Percentiles rank a stretch among this genome's conserved stretches.
Evolutionary conservation across 805 yeast species (phyloP).

Genomic region (Pichia californica): DNA sequence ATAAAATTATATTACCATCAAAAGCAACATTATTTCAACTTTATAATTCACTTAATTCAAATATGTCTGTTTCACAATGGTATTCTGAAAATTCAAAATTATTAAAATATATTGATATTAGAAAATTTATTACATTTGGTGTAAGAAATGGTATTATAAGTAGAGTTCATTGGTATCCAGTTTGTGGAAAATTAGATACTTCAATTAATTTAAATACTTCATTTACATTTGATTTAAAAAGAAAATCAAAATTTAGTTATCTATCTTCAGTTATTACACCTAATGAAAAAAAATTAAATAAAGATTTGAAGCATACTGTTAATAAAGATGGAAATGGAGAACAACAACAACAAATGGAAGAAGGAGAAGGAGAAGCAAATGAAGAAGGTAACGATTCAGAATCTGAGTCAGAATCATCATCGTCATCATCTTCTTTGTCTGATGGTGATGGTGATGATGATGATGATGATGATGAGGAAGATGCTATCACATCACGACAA

Average conservation of each 20-base stretch:
- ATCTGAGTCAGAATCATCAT: background rate
- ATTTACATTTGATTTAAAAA: too few species aligned
- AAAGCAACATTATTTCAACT: constrained; percentile 63
- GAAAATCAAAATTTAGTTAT: background rate
- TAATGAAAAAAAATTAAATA: background rate
- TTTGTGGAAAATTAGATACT: constrained; percentile 37
- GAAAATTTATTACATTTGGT: constrained; percentile 86
- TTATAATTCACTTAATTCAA: constrained; percentile 73
- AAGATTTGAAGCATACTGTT: too few species aligned
- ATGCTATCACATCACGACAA: background rate
- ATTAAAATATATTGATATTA: constrained; percentile 64
- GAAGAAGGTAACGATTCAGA: background rate
- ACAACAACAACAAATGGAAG: too few species aligned
- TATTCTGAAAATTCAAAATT: constrained; percentile 54
- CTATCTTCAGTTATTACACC: background rate
- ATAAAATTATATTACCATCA: constrained; percentile 42
- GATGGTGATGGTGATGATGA: background rate
- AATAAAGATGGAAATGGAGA: too few species aligned
- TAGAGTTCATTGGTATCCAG: constrained; percentile 72
- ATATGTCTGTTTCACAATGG: constrained; percentile 77
- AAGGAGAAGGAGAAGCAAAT: too few species aligned
- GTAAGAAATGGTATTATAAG: constrained; percentile 74
- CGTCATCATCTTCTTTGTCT: too few species aligned
- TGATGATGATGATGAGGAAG: background rate
- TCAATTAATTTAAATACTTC: constrained; percentile 16